A percentile compares a stretch with the other conserved stretches of the same genome.
Conservation (phyloP, 2,329 filamentous ascomycete genomes). For the Geosmithia flava region DNA sequence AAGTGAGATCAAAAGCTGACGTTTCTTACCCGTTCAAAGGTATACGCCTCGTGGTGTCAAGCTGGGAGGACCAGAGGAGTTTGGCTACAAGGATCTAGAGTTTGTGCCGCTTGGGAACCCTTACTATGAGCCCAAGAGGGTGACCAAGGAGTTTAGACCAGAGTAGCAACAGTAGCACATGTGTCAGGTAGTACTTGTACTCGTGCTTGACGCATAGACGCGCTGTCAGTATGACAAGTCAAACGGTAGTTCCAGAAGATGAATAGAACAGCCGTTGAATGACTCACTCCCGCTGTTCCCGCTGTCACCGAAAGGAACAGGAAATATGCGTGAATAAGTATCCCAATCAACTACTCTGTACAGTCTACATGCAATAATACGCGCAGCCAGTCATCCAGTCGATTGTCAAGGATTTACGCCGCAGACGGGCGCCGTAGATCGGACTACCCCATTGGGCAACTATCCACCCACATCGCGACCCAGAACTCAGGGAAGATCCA, state of each 20-base stretch:
- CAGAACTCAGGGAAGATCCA: background rate
- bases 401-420: no score
- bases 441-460: background rate
- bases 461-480: background rate
- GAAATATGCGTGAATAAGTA: no score
- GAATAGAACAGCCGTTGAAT: no score
- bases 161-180: background rate
- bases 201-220: no score
- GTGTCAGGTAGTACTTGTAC: no score
- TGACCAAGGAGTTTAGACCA: background rate
- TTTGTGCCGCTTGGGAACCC: slow-evolving; percentile 31
- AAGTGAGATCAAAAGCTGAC: slow-evolving; percentile 35
- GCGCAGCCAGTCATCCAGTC: no score
- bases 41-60: slow-evolving; percentile 35
- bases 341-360: no score
- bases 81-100: slow-evolving; percentile 32
- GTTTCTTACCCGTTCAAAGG: slow-evolving; percentile 30
- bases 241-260: no score
- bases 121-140: background rate
- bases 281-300: no score
- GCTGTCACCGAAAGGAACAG: no score
- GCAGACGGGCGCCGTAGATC: background rate
- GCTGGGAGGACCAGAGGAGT: slow-evolving; percentile 34
- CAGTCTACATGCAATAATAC: no score
- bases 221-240: no score